Percentiles rank a stretch among this genome's conserved stretches.
Conservation (phyloP, 352 stramenopile genomes). For the Phytophthora cactorum region DNA sequence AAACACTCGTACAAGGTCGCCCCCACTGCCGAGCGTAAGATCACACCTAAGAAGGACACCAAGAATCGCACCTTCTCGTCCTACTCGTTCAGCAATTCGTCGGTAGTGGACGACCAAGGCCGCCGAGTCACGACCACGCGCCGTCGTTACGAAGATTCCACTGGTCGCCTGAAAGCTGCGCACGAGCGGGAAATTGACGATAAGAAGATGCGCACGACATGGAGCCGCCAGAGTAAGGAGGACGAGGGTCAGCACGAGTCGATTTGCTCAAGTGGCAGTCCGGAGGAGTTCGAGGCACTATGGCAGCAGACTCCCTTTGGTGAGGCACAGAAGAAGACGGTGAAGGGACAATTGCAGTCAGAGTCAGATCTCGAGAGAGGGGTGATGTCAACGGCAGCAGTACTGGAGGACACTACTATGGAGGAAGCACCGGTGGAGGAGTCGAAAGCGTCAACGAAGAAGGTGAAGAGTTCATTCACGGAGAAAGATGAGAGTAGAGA, state of each 20-base stretch:
- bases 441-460: not conserved
- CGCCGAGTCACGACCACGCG: conserved; percentile 40
- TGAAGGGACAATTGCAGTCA: conserved; percentile 15
- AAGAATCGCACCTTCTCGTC: conserved; percentile 32
- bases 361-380: conserved; percentile 4
- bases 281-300: conserved; percentile 57
- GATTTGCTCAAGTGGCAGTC: conserved; percentile 38
- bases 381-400: not conserved
- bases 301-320: conserved; percentile 62
- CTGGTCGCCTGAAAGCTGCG: conserved; percentile 42
- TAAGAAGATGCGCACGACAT: conserved; percentile 47
- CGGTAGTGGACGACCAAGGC: conserved; percentile 42
- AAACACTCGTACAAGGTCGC: conserved; percentile 5
- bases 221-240: conserved; percentile 34
- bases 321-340: conserved; percentile 39
- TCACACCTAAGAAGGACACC: not conserved
- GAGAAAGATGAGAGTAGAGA: too few relatives aligned
- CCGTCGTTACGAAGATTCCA: conserved; percentile 46
- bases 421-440: not conserved
- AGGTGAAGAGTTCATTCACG: not conserved
- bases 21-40: not conserved
- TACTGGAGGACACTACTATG: not conserved
- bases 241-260: conserved; percentile 47
- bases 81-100: conserved; percentile 52
- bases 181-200: conserved; percentile 39